Evolutionary conservation across 371 early-diverging fungal genomes (phyloP), one percentile per base, ranked within the genome.

Genomic region (Mortierella sp.): DNA sequence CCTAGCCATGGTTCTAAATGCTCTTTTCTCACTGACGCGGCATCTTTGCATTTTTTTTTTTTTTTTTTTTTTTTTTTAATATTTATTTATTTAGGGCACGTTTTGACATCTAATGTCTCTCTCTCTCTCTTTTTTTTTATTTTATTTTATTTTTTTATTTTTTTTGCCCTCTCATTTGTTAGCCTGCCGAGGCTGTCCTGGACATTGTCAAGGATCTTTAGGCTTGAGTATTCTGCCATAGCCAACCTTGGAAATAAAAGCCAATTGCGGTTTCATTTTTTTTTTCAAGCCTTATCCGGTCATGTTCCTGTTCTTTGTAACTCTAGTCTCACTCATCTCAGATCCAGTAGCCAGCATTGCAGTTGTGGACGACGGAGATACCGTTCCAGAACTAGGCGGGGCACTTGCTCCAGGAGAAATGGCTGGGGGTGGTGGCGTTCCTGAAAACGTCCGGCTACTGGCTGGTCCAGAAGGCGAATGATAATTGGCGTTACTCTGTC

Each of bases 181-280:
- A 68, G 69, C 69, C 69, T 23, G 69, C 69, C n/a, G 69, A 68
- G 19, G 69, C 69, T 43, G 69, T 68, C 37, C 69, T 68, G 28
- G 62, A 62, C 15, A 68, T 68, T 26, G 23, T 68, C 57, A 57
- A 57, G 43, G 69, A 62, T 28, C 25, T 63, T 28, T 66, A 43
- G 50, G 46, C 23, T n/a, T n/a, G n/a, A n/a, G n/a, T n/a, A 37
- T 3, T 3, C 37, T 37, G 37, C 37, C 37, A 37, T 37, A 37
- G 37, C 37, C 3, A 46, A 43, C 23, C 19, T n/a, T 25, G 21
- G 56, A 25, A 29, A 55, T 55, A 29, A 23, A 28, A 57, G 21
- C 46, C 60, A 46, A 2, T 25, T 45, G 45, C 7, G 7, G 15
- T 23, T 43, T 46, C 46, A 15, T 43, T 43, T 19, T 19, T 21